Evolutionary conservation across 805 yeast genomes (phyloP).

Genomic region (Zygoascus tannicola): DNA sequence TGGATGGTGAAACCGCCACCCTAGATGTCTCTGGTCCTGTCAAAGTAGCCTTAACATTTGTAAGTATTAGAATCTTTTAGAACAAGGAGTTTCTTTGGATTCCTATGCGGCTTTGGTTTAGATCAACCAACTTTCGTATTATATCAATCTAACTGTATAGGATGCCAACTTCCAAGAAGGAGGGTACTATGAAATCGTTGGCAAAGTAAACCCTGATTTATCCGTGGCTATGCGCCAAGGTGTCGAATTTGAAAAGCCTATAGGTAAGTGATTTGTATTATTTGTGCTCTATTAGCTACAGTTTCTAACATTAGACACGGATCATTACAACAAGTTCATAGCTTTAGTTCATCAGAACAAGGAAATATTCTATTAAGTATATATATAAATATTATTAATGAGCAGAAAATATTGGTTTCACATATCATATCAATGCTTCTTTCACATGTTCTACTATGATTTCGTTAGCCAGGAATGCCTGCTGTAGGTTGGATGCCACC

Average conservation of each 20-base stretch:
- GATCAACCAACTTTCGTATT: no score
- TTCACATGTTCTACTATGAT: constrained; percentile 7
- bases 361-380: constrained; percentile 10
- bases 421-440: background rate
- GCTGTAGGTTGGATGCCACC: constrained; percentile 6
- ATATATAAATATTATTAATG: constrained; percentile 2
- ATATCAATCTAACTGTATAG: no score
- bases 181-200: constrained; percentile 28
- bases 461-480: constrained; percentile 12
- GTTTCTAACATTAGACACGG: constrained; percentile 3
- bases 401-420: no score
- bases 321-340: background rate
- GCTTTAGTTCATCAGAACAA: constrained; percentile 9
- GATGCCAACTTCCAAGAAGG: constrained; percentile 19
- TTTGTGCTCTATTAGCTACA: background rate
- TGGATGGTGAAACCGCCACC: constrained; percentile 19
- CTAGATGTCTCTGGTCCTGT: constrained; percentile 29
- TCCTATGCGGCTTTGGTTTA: no score
- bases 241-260: constrained; percentile 18
- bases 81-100: no score
- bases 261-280: constrained; percentile 14
- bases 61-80: no score
- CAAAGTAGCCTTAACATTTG: constrained; percentile 19
- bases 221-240: constrained; percentile 15
- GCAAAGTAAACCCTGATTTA: constrained; percentile 25